Evolutionary conservation across 768 basidiomycete species (phyloP).

Genomic region (Leucosporidium creatinivorum): DNA sequence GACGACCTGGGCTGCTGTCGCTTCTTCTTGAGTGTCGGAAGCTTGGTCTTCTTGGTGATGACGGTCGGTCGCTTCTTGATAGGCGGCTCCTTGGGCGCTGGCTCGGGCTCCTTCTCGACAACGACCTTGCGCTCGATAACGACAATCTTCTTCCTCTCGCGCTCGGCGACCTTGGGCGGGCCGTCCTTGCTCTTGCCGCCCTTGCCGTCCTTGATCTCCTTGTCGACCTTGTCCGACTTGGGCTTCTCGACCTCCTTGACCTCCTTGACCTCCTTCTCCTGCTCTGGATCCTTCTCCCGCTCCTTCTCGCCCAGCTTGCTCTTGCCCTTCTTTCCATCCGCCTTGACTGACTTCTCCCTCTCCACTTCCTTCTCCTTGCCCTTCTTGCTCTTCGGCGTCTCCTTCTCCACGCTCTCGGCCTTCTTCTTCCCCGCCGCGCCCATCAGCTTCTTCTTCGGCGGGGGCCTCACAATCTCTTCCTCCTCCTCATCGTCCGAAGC

Average conservation of each 20-base stretch:
- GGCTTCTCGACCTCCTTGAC: not conserved
- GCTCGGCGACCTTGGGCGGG: no score
- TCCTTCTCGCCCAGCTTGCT: not conserved
- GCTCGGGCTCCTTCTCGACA: not conserved
- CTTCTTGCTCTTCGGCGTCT: not conserved
- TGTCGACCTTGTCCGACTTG: not conserved
- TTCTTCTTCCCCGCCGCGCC: conserved; percentile 7
- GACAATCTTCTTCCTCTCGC: no score
- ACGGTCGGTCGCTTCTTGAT: no score
- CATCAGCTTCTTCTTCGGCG: not conserved
- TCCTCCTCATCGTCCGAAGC: not conserved
- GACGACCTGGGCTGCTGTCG: no score
- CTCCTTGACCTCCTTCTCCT: not conserved
- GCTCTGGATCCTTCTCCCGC: not conserved
- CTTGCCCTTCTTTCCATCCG: not conserved
- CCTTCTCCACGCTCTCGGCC: not conserved
- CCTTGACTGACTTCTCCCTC: not conserved
- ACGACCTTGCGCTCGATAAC: not conserved
- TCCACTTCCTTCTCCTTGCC: not conserved
- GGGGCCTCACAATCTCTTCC: not conserved
- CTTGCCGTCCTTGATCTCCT: not conserved
- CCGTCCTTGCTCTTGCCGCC: not conserved
- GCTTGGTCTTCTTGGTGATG: no score
- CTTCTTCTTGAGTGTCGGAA: no score
- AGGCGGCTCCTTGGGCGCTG: not conserved